Evolutionary conservation across 345 rosid genomes (phyloP).

Genomic region (Luvunga scandens): DNA sequence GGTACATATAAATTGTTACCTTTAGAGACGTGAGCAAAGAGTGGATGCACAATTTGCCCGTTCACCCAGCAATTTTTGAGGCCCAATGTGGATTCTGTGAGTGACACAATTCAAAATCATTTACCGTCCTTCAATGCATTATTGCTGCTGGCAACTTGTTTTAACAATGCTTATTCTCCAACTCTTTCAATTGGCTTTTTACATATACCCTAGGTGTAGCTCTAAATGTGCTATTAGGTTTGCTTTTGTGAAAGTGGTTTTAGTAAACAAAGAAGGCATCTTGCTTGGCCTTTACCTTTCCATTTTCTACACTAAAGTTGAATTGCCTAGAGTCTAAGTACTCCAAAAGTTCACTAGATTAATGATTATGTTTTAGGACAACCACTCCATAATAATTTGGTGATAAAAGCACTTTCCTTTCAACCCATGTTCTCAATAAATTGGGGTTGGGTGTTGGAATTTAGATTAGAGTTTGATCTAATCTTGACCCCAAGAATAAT

Average conservation of each 20-base stretch:
- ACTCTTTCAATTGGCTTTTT: not conserved
- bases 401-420: not conserved
- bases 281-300: not conserved
- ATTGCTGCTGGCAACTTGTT: too few species aligned
- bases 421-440: too few species aligned
- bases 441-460: too few species aligned
- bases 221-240: not conserved
- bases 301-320: not conserved
- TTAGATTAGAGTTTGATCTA: too few species aligned
- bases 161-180: not conserved
- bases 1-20: too few species aligned
- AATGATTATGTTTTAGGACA: not conserved
- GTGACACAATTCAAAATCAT: not conserved
- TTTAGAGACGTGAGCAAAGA: too few species aligned
- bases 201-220: not conserved
- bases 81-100: not conserved
- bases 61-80: not conserved
- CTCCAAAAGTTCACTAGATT: not conserved
- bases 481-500: too few species aligned
- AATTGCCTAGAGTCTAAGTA: not conserved
- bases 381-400: too few species aligned
- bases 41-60: not conserved
- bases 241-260: slow-evolving; percentile 5
- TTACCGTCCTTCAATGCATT: not conserved
- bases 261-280: not conserved